phyloP scores from a whole-genome alignment of 371 early-diverging fungal genomes.

The Mucor lusitanicus region DNA sequence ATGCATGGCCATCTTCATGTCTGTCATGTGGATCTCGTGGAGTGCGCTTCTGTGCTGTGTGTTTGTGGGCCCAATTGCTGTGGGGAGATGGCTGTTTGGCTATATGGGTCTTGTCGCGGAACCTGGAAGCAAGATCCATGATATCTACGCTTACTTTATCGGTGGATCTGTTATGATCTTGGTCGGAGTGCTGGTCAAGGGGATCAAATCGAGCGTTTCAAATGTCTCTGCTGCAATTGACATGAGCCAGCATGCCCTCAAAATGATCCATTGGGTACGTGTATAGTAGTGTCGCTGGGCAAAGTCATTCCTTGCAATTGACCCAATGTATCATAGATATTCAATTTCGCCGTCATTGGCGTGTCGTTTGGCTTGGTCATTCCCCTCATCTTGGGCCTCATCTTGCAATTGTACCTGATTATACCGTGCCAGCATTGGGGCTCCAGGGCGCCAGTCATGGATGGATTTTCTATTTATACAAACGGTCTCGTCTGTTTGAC shows the following conservation, averaged over 20 bases:
- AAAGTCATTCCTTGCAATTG: no score
- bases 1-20: constrained; percentile 15
- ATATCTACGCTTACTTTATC: constrained; percentile 49
- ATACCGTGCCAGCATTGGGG: constrained; percentile 15
- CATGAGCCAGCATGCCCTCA: not conserved
- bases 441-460: constrained; percentile 1
- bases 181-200: not conserved
- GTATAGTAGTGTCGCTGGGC: not conserved
- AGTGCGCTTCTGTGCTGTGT: constrained; percentile 2
- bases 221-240: not conserved
- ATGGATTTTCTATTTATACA: constrained; percentile 9
- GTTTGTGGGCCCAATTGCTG: constrained; percentile 13
- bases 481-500: constrained; percentile 10
- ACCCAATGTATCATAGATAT: not conserved
- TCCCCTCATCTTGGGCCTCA: constrained; percentile 3
- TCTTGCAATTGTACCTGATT: constrained; percentile 10
- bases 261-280: not conserved
- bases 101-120: not conserved
- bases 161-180: constrained; percentile 22
- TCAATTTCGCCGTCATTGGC: not conserved
- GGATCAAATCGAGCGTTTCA: not conserved
- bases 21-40: constrained; percentile 23
- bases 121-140: constrained; percentile 44
- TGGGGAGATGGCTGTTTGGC: constrained; percentile 7
- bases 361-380: constrained; percentile 6